Evolutionary conservation across 345 rosid genomes (phyloP).

Genomic region (Durio zibethinus): DNA sequence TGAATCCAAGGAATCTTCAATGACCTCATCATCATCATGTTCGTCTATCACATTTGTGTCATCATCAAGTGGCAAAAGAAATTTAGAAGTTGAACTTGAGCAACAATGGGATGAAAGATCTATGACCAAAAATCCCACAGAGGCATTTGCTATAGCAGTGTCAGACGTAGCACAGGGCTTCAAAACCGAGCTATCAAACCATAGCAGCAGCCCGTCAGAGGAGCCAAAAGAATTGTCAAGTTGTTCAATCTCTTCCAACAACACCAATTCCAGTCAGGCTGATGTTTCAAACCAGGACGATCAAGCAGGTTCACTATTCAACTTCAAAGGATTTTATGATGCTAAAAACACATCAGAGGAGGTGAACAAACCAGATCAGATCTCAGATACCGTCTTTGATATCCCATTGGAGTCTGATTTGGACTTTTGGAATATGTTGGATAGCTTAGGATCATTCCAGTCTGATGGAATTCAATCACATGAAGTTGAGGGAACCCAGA

Average conservation of each 20-base stretch:
- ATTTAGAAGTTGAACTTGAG: neutral
- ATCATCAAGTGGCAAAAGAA: neutral
- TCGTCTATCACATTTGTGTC: slow-evolving; percentile 19
- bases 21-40: slow-evolving; percentile 36
- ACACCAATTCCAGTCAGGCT: slow-evolving; percentile 20
- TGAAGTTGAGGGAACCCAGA: slow-evolving; percentile 20
- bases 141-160: neutral
- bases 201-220: neutral
- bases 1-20: slow-evolving; percentile 21
- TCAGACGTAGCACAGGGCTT: neutral
- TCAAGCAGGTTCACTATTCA: neutral
- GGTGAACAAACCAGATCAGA: slow-evolving; percentile 61
- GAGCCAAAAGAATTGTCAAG: slow-evolving; percentile 33
- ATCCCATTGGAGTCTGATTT: slow-evolving; percentile 55
- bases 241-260: slow-evolving; percentile 37
- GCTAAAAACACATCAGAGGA: slow-evolving; percentile 26
- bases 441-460: slow-evolving; percentile 35
- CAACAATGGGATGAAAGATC: slow-evolving; percentile 16
- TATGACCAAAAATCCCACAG: slow-evolving; percentile 23
- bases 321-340: neutral
- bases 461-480: slow-evolving; percentile 13
- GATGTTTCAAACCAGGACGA: slow-evolving; percentile 17
- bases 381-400: slow-evolving; percentile 11
- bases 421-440: slow-evolving; percentile 75
- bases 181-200: neutral